A percentile compares a stretch with the other conserved stretches of the same genome.
Evolutionary conservation across 768 basidiomycete genomes (phyloP).

Genomic region (Mycena crocata): DNA sequence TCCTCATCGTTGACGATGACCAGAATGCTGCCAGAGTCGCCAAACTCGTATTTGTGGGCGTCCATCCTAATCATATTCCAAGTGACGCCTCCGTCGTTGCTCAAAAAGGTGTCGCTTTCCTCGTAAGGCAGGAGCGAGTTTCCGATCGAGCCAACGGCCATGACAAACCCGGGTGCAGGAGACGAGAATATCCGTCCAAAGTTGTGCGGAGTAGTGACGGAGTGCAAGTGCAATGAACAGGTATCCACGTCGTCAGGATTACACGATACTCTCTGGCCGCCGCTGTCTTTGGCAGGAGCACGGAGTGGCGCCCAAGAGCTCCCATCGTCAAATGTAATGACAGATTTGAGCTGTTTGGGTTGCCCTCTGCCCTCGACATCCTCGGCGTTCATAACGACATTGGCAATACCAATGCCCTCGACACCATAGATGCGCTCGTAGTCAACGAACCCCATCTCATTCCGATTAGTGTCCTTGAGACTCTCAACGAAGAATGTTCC

Average conservation of each 20-base stretch:
- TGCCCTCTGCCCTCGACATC: constrained; percentile 81
- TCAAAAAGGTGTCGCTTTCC: constrained; percentile 94
- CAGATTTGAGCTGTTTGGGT: constrained; percentile 79
- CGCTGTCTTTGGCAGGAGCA: constrained; percentile 65
- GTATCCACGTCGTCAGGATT: constrained; percentile 62
- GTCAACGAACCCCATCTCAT: constrained; percentile 90
- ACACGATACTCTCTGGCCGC: constrained; percentile 75
- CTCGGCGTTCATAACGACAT: constrained; percentile 84
- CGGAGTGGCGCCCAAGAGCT: constrained; percentile 81
- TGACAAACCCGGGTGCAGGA: constrained; percentile 92
- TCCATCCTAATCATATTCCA: constrained; percentile 84
- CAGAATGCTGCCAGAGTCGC: constrained; percentile 85
- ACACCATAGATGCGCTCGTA: constrained; percentile 90
- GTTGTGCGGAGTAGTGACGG: constrained; percentile 93
- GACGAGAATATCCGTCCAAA: constrained; percentile 95
- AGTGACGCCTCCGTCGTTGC: constrained; percentile 86
- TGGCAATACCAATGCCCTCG: constrained; percentile 92
- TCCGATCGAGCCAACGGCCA: constrained; percentile 96
- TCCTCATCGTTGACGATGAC: constrained; percentile 91
- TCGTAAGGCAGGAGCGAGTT: constrained; percentile 74
- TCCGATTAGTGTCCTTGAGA: constrained; percentile 92
- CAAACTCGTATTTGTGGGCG: constrained; percentile 96
- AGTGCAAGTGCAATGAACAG: constrained; percentile 93
- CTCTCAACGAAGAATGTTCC: constrained; percentile 96
- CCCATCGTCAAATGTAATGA: constrained; percentile 93